Percentiles rank a stretch among this genome's conserved stretches.
phyloP scores from a whole-genome alignment of 139 green algal genomes.

The Desmodesmus armatus region DNA sequence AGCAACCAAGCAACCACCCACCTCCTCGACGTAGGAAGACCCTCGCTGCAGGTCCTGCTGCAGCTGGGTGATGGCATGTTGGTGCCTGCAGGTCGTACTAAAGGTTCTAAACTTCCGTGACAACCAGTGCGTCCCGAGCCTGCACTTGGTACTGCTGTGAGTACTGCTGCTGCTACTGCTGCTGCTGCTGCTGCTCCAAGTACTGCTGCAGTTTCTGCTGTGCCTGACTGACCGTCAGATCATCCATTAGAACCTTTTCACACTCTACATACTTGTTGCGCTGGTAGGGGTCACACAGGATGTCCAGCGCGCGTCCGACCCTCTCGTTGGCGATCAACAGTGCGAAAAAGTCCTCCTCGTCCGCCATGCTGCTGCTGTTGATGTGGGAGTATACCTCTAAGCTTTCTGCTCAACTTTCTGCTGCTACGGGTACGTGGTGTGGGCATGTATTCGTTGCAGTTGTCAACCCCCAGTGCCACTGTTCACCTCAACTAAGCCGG shows the following conservation, averaged over 20 bases:
- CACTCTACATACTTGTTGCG: background rate
- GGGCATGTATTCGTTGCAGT: too few species aligned
- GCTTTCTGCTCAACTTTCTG: too few species aligned
- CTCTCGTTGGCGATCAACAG: slow-evolving; percentile 72
- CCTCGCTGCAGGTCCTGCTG: slow-evolving; percentile 46
- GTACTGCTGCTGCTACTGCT: background rate
- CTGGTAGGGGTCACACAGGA: slow-evolving; percentile 45
- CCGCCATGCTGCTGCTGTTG: slow-evolving; percentile 1
- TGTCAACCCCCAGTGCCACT: too few species aligned
- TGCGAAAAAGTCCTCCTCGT: slow-evolving; percentile 67
- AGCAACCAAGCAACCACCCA: too few species aligned
- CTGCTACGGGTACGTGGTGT: too few species aligned
- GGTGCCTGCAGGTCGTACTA: slow-evolving; percentile 58
- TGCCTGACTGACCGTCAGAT: background rate
- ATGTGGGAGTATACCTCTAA: too few species aligned
- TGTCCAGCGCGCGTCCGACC: slow-evolving; percentile 61
- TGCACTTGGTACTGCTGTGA: background rate
- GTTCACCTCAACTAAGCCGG: background rate
- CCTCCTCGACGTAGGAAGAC: slow-evolving; percentile 53
- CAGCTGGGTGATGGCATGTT: slow-evolving; percentile 53
- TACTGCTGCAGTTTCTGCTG: background rate
- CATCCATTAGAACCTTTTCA: background rate
- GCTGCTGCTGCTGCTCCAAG: background rate
- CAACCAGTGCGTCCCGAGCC: background rate
- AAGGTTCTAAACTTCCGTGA: too few species aligned